These are phyloP conservation scores for Torulaspora gathmanii DNA, from an alignment of 805 yeast species.

Conservation along the genomic window DNA sequence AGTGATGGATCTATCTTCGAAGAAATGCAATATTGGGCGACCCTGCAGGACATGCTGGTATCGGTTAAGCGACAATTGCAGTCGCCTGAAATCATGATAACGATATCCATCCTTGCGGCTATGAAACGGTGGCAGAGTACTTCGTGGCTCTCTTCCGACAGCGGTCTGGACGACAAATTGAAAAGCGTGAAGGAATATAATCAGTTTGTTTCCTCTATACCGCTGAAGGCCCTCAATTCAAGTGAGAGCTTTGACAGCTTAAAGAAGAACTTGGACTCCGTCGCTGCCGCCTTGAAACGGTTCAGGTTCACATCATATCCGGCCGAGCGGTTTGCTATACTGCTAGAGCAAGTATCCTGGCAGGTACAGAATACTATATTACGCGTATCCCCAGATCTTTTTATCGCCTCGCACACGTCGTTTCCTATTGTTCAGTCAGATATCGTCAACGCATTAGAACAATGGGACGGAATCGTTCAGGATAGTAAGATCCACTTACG, in stretches of 20 bases:
- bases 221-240: slow-evolving; percentile 53
- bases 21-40: slow-evolving; percentile 75
- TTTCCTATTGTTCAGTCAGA: slow-evolving; percentile 39
- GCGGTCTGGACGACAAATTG: slow-evolving; percentile 56
- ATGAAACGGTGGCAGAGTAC: slow-evolving; percentile 81
- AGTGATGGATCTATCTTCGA: slow-evolving; percentile 53
- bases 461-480: slow-evolving; percentile 59
- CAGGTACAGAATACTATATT: slow-evolving; percentile 49
- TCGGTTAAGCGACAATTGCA: slow-evolving; percentile 55
- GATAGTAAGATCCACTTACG: slow-evolving; percentile 64
- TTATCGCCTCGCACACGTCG: slow-evolving; percentile 34
- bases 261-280: slow-evolving; percentile 40
- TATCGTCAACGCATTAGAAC: slow-evolving; percentile 3
- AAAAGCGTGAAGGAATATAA: slow-evolving; percentile 51
- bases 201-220: slow-evolving; percentile 63
- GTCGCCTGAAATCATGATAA: slow-evolving; percentile 48
- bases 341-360: slow-evolving; percentile 60
- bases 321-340: slow-evolving; percentile 51
- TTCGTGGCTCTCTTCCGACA: slow-evolving; percentile 64
- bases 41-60: slow-evolving; percentile 57
- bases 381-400: slow-evolving; percentile 41
- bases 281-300: slow-evolving; percentile 62
- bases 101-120: slow-evolving; percentile 55
- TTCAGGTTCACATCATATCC: slow-evolving; percentile 61
- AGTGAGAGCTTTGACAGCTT: slow-evolving; percentile 45